Evolutionary conservation across 345 rosid genomes (phyloP).

Genomic region (Lepidium sativum): DNA sequence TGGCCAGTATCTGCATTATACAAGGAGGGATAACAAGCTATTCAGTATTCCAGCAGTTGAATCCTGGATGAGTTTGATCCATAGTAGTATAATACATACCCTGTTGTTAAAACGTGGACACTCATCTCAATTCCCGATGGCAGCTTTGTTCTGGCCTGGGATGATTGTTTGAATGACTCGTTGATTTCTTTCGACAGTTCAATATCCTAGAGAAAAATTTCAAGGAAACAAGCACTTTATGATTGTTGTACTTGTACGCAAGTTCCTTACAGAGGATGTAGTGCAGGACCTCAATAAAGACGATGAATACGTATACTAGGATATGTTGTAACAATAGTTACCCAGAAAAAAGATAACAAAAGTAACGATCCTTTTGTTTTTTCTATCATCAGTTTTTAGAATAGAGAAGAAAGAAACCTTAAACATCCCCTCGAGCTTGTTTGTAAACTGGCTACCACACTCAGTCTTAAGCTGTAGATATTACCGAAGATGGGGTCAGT

Average conservation of each 20-base stretch:
- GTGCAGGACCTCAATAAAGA: neutral
- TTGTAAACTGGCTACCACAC: slow-evolving; percentile 97
- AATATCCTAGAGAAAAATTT: slow-evolving; percentile 60
- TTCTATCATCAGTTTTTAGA: neutral
- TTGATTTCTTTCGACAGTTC: slow-evolving; percentile 95
- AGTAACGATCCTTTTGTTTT: neutral
- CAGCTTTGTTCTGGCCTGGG: slow-evolving; percentile 92
- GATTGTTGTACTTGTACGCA: neutral
- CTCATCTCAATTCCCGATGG: slow-evolving; percentile 98
- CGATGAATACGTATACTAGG: neutral
- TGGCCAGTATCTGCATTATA: slow-evolving; percentile 87
- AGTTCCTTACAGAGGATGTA: neutral
- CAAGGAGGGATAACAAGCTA: slow-evolving; percentile 6
- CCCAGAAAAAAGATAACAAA: neutral
- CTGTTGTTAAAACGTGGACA: slow-evolving; percentile 93
- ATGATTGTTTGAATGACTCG: slow-evolving; percentile 92
- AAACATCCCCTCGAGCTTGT: slow-evolving; percentile 99
- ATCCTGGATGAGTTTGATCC: neutral
- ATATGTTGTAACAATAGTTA: neutral
- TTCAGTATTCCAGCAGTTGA: neutral
- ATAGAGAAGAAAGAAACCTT: slow-evolving; percentile 44
- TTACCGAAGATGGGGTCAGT: slow-evolving; percentile 22
- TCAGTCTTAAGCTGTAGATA: slow-evolving; percentile 85
- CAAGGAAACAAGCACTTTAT: slow-evolving; percentile 1
- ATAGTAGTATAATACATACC: slow-evolving; percentile 48